phyloP scores from a whole-genome alignment of 2,329 filamentous ascomycete genomes.

The Exophiala dermatitidis region DNA sequence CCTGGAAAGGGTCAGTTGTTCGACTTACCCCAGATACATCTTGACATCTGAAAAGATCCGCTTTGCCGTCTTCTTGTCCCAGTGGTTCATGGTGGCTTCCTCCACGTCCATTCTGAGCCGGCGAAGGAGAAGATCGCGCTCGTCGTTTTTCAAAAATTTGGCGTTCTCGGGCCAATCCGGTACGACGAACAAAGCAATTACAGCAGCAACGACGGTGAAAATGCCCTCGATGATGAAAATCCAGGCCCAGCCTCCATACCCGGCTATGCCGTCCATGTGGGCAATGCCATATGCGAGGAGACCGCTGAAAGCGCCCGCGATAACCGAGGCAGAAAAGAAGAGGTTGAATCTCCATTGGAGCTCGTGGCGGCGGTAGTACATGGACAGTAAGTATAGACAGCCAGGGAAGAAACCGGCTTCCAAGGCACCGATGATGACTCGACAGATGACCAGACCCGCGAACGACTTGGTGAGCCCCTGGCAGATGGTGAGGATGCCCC shows the following conservation, averaged over 20 bases:
- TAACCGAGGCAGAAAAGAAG: conserved; percentile 33
- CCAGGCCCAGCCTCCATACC: conserved; percentile 31
- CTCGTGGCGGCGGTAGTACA: conserved; percentile 33
- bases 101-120: conserved; percentile 30
- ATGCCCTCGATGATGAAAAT: conserved; percentile 35
- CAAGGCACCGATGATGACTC: conserved; percentile 31
- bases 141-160: conserved; percentile 28
- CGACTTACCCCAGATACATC: conserved; percentile 29
- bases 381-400: conserved; percentile 25
- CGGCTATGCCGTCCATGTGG: conserved; percentile 43
- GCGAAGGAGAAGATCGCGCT: conserved; percentile 33
- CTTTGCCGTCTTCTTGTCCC: conserved; percentile 28
- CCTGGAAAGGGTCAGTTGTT: conserved; percentile 4
- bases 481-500: conserved; percentile 37
- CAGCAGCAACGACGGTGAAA: conserved; percentile 29
- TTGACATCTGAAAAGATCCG: conserved; percentile 32
- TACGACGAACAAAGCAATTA: conserved; percentile 29
- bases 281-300: conserved; percentile 47
- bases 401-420: conserved; percentile 37
- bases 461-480: conserved; percentile 31
- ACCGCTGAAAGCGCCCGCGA: conserved; percentile 40
- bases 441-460: conserved; percentile 29
- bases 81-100: conserved; percentile 29
- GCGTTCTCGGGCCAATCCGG: conserved; percentile 32
- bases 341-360: conserved; percentile 35